Evolutionary conservation across 306 rosid species (phyloP), one percentile per base, ranked within the genome.

Genomic region (Delonix regia): DNA sequence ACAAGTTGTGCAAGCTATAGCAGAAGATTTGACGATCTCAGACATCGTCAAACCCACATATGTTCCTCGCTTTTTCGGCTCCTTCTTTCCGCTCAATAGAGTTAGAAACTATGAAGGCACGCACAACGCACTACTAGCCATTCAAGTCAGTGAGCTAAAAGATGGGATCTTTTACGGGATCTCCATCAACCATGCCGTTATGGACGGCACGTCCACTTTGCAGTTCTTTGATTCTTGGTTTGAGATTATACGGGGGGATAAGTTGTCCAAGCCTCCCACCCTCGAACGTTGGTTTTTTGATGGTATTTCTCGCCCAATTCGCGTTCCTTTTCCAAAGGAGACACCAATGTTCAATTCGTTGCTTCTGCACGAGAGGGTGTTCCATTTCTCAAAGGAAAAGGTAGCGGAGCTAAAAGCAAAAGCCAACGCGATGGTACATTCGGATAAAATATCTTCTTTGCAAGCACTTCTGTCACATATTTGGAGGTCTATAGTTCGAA

Each of bases 151-250:
- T 0, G 85, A 87, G 83, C 73, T 87, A 2, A 13, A n/a, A 1
- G 88, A 85, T 12, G 88, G 88, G 15, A 1, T 81, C 11, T 78
- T 86, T 75, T 33, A 83, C 27, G 85, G 74, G 6, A 63, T 41
- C 71, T 13, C 87, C 15, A 59, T 78, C 9, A 81, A 81, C 60
- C 90, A 83, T 72, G 83, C n/a, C n/a, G n/a, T 71, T 1, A 77
- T 7, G 0, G 89, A 86, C 30, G 89, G 87, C 45, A 63, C 73
- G 0, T 69, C 83, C 5, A 74, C 81, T 28, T 86, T 85, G 87
- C 79, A 76, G 36, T 80, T 83, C 78, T 25, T 86, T 69, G 83
- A 86, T 56, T 76, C 86, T 0, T 86, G 89, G 89, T 68, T 85
- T 4, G 71, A 83, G 44, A 66, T 86, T 61, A 82, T 84, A 4